phyloP scores from a whole-genome alignment of 148 eudicot genomes.

The Oxyria digyna region DNA sequence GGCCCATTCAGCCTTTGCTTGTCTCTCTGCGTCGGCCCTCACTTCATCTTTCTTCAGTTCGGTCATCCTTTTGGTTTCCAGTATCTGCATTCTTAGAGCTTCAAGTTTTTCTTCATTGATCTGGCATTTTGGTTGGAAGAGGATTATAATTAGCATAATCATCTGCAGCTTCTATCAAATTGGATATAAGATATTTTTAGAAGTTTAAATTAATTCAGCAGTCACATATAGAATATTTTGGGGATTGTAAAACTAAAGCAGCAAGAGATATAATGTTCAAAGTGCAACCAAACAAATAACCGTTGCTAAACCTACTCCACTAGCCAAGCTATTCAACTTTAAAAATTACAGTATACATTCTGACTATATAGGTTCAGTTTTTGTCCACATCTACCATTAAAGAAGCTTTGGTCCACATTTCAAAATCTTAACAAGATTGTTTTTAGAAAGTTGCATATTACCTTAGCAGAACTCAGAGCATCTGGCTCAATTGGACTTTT shows the following conservation, averaged over 20 bases:
- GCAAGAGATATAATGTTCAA: background rate
- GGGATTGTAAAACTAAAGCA: background rate
- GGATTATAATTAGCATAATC: background rate
- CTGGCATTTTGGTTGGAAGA: slow-evolving; percentile 15
- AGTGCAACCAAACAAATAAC: background rate
- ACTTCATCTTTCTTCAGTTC: slow-evolving; percentile 25
- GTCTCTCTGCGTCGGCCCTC: slow-evolving; percentile 39
- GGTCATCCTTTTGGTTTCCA: slow-evolving; percentile 17
- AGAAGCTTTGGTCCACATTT: background rate
- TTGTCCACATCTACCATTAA: background rate
- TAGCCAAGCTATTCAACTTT: background rate
- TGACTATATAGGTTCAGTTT: background rate
- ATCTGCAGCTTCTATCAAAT: slow-evolving; percentile 20
- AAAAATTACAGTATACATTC: background rate
- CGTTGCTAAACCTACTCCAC: background rate
- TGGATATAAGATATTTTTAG: no score
- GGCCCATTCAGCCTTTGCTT: slow-evolving; percentile 61
- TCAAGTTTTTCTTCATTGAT: slow-evolving; percentile 26
- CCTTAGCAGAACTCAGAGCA: slow-evolving; percentile 24
- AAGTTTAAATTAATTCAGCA: background rate
- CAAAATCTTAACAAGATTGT: background rate
- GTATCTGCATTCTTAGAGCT: slow-evolving; percentile 28
- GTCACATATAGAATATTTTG: background rate
- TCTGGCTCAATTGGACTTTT: slow-evolving; percentile 20
- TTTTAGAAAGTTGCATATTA: slow-evolving; percentile 6